Conservation (phyloP, 306 rosid species). For the Sophora flavescens region DNA sequence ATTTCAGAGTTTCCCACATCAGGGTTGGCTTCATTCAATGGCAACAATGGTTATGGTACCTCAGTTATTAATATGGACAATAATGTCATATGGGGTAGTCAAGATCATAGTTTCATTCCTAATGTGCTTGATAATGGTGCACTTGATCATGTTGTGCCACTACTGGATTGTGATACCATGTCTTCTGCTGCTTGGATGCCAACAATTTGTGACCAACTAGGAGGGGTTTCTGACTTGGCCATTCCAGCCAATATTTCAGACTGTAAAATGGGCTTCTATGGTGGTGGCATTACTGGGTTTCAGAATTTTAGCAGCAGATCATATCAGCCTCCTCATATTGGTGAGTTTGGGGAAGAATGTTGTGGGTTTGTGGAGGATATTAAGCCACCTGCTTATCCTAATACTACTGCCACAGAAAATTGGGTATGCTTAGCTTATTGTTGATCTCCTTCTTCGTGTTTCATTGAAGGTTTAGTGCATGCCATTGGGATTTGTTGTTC, state of each 20-base stretch:
- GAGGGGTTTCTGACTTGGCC: conserved; percentile 39
- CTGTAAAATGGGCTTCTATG: conserved; percentile 49
- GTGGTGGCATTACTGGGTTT: conserved; percentile 40
- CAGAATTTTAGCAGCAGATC: conserved; percentile 46
- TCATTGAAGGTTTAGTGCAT: conserved; percentile 13
- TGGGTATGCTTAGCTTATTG: conserved; percentile 52
- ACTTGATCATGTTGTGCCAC: conserved; percentile 49
- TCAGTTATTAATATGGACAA: conserved; percentile 30
- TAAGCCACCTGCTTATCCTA: conserved; percentile 55
- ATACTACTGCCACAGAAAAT: conserved; percentile 47
- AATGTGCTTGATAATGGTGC: conserved; percentile 48
- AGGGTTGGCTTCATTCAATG: neutral
- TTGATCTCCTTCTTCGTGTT: conserved; percentile 7
- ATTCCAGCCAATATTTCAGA: conserved; percentile 48
- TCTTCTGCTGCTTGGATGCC: conserved; percentile 47
- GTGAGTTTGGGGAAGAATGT: conserved; percentile 62
- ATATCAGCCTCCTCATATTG: conserved; percentile 37
- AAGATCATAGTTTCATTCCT: conserved; percentile 51
- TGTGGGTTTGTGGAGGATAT: conserved; percentile 59
- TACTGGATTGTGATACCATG: conserved; percentile 44
- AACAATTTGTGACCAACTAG: conserved; percentile 48
- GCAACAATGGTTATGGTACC: neutral
- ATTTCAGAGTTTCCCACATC: conserved; percentile 40
- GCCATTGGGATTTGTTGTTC: no score
- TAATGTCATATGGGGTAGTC: conserved; percentile 51